phyloP scores from a whole-genome alignment of 495 filamentous ascomycete genomes.

The Aspergillus heteromorphus region DNA sequence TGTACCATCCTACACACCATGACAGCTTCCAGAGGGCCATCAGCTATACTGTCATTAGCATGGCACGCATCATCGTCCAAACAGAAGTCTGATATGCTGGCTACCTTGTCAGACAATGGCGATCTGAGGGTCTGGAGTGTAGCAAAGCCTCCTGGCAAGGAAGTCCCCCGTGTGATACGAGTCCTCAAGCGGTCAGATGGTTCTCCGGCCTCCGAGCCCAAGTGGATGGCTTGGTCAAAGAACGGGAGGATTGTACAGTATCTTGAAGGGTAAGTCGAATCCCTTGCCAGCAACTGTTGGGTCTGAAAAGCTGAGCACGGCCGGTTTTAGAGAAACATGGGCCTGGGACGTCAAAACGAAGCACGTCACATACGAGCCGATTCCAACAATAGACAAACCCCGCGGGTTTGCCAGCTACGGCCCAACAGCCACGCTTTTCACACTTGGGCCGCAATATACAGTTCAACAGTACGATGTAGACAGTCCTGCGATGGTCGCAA shows the following conservation, averaged over 20 bases:
- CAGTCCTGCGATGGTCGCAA: slow-evolving; percentile 70
- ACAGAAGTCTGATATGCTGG: slow-evolving; percentile 97
- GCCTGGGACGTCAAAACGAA: slow-evolving; percentile 98
- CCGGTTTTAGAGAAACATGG: slow-evolving; percentile 67
- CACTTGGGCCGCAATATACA: slow-evolving; percentile 77
- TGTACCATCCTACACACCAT: slow-evolving; percentile 95
- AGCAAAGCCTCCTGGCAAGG: slow-evolving; percentile 71
- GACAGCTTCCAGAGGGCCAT: slow-evolving; percentile 73
- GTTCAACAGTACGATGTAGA: slow-evolving; percentile 95
- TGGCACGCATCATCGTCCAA: slow-evolving; percentile 98
- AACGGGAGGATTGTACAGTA: slow-evolving; percentile 93
- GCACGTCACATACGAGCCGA: slow-evolving; percentile 79
- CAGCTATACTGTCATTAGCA: slow-evolving; percentile 80
- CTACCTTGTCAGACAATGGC: slow-evolving; percentile 84
- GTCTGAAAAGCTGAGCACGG: slow-evolving; percentile 2
- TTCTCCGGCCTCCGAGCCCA: slow-evolving; percentile 62
- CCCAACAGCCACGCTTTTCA: slow-evolving; percentile 86
- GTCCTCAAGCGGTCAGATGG: slow-evolving; percentile 77
- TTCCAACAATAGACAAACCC: slow-evolving; percentile 79
- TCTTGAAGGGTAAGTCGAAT: slow-evolving; percentile 74
- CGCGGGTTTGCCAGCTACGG: slow-evolving; percentile 83
- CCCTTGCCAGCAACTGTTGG: neutral
- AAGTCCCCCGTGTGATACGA: slow-evolving; percentile 77
- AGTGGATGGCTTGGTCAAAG: slow-evolving; percentile 98
- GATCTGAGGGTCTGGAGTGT: slow-evolving; percentile 97